Conservation (phyloP, 2,329 filamentous ascomycete species). For the Penicillium sclerotiorum region DNA sequence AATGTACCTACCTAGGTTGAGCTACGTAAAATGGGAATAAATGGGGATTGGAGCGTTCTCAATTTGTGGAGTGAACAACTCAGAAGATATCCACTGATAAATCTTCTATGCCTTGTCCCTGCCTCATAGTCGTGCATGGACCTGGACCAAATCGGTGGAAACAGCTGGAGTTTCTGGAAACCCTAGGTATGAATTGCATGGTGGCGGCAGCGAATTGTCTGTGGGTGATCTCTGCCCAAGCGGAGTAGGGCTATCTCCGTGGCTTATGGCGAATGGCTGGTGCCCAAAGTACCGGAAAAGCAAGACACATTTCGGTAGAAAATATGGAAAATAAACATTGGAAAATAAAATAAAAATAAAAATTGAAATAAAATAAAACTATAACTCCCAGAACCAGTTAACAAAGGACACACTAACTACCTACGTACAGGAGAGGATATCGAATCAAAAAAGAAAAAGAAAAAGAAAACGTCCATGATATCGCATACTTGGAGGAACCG, state of each 20-base stretch:
- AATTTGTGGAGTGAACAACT: constrained; percentile 31
- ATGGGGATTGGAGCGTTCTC: constrained; percentile 25
- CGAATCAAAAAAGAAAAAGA: too few relatives aligned
- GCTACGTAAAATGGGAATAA: constrained; percentile 1
- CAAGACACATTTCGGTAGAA: too few relatives aligned
- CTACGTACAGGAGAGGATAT: too few relatives aligned
- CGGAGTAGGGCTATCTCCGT: constrained; percentile 14
- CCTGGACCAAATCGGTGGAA: constrained; percentile 21
- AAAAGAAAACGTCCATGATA: not conserved
- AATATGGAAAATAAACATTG: too few relatives aligned
- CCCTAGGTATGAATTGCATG: constrained; percentile 21
- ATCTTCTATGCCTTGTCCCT: constrained; percentile 11
- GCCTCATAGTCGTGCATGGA: constrained; percentile 20
- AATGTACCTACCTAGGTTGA: constrained; percentile 18
- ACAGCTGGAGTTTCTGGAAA: constrained; percentile 24
- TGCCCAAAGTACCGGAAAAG: constrained; percentile 14
- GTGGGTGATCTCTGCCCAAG: constrained; percentile 26
- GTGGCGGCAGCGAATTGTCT: constrained; percentile 9
- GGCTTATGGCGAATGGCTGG: constrained; percentile 11
- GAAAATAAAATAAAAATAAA: too few relatives aligned
- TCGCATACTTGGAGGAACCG: not conserved
- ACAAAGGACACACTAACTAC: too few relatives aligned
- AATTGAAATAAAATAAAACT: too few relatives aligned
- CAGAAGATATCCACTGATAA: constrained; percentile 28
- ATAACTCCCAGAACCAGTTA: too few relatives aligned